Conservation (phyloP, 2,329 filamentous ascomycete genomes). For the Elsinoe ampelina region DNA sequence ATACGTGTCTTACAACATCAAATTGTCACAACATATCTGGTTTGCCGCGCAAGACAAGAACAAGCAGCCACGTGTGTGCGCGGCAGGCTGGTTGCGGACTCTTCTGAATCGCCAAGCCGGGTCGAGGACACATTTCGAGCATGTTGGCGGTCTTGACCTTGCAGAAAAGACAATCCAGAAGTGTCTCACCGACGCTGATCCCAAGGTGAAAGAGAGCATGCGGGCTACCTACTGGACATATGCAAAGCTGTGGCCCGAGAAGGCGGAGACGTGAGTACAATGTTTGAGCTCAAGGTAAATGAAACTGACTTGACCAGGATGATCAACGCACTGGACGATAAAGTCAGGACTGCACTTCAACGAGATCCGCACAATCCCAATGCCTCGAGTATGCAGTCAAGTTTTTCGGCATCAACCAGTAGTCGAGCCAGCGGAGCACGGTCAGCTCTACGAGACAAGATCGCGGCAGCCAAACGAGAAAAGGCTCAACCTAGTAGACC, state of each 20-base stretch:
- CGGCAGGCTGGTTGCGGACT: conserved; percentile 73
- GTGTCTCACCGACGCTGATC: conserved; percentile 80
- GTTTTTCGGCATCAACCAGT: conserved; percentile 16
- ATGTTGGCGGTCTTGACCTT: conserved; percentile 69
- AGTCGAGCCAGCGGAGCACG: conserved; percentile 33
- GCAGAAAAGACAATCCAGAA: conserved; percentile 85
- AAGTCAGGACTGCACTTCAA: conserved; percentile 69
- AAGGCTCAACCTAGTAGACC: conserved; percentile 43
- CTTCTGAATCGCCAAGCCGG: conserved; percentile 66
- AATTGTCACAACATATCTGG: conserved; percentile 79
- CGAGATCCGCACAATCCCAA: conserved; percentile 79
- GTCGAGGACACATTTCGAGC: conserved; percentile 76
- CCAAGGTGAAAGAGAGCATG: conserved; percentile 78
- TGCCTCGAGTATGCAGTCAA: conserved; percentile 44
- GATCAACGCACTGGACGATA: conserved; percentile 66
- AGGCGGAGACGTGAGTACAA: conserved; percentile 58
- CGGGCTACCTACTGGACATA: conserved; percentile 82
- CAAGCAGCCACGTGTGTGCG: conserved; percentile 71
- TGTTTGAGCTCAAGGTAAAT: neutral
- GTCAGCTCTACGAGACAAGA: conserved; percentile 65
- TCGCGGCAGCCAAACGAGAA: conserved; percentile 66
- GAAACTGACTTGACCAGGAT: conserved; percentile 46
- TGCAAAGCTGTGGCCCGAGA: conserved; percentile 64
- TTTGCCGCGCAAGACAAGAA: conserved; percentile 86
- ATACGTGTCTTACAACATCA: conserved; percentile 67